phyloP scores from a whole-genome alignment of 2,329 filamentous ascomycete species.

The Lachnellula cervina region DNA sequence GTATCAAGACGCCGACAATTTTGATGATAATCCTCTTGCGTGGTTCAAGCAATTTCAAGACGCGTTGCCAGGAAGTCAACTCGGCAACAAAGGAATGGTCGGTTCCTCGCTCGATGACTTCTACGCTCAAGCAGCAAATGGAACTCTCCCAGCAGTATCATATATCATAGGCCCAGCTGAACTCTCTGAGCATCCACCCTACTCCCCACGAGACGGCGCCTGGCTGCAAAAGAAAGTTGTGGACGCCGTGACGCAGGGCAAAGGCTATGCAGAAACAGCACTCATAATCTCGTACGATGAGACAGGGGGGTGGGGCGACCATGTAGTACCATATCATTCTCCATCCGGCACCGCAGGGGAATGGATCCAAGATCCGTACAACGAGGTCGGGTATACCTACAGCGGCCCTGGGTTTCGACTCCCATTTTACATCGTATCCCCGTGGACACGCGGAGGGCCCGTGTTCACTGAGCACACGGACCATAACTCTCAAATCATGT shows the following conservation, averaged over 20 bases:
- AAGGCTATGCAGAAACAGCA: constrained; percentile 36
- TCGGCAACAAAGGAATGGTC: constrained; percentile 37
- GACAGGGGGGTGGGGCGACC: constrained; percentile 51
- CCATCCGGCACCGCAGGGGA: constrained; percentile 46
- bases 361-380: constrained; percentile 45
- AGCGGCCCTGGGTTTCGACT: constrained; percentile 44
- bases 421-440: constrained; percentile 51
- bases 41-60: constrained; percentile 45
- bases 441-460: constrained; percentile 48
- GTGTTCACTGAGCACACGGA: constrained; percentile 50
- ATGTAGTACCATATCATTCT: constrained; percentile 48
- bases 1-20: constrained; percentile 42
- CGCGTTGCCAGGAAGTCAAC: constrained; percentile 33
- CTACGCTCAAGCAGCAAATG: constrained; percentile 44
- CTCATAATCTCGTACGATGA: constrained; percentile 30
- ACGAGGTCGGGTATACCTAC: constrained; percentile 37
- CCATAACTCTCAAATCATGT: constrained; percentile 50
- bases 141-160: constrained; percentile 46
- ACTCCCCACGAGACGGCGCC: constrained; percentile 47
- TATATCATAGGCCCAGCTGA: constrained; percentile 47
- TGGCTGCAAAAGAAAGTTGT: constrained; percentile 51
- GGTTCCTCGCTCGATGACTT: constrained; percentile 38
- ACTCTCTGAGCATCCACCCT: constrained; percentile 50
- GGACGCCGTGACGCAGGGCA: constrained; percentile 45
- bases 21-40: constrained; percentile 43